Percentiles rank a stretch among this genome's conserved stretches.
Evolutionary conservation across 306 rosid species (phyloP).

Genomic region (Acacia crassicarpa): DNA sequence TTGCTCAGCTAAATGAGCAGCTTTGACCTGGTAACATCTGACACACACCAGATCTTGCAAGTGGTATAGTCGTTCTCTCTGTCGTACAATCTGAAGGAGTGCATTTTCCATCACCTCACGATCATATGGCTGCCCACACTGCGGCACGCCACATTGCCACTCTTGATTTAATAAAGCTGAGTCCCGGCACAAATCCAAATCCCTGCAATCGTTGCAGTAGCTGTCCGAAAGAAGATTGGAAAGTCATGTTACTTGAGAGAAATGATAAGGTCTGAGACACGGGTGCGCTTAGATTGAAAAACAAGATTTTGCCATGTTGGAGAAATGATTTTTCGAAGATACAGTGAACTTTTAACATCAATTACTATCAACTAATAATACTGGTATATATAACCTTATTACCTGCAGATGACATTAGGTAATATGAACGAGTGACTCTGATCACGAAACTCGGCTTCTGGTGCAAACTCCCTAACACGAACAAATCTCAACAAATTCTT

Average conservation of each 20-base stretch:
- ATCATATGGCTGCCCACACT: conserved; percentile 90
- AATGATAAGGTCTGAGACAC: not conserved
- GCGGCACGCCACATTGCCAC: conserved; percentile 86
- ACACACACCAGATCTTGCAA: conserved; percentile 75
- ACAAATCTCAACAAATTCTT: conserved; percentile 72
- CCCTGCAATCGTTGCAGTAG: conserved; percentile 89
- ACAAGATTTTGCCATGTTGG: not conserved
- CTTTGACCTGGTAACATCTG: conserved; percentile 77
- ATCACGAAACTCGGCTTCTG: conserved; percentile 77
- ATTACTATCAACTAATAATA: not conserved
- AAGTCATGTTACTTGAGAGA: conserved; percentile 1
- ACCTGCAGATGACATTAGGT: conserved; percentile 93
- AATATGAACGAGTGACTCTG: conserved; percentile 64
- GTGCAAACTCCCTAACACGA: conserved; percentile 85
- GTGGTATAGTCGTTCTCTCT: conserved; percentile 84
- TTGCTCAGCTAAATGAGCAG: conserved; percentile 82
- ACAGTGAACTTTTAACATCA: not conserved
- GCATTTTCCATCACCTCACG: conserved; percentile 79
- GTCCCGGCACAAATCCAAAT: conserved; percentile 83
- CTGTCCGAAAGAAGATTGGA: conserved; percentile 38
- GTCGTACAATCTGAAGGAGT: conserved; percentile 76
- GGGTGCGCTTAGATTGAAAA: not conserved
- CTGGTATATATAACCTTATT: conserved; percentile 1
- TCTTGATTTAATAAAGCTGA: conserved; percentile 58
- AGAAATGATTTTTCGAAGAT: not conserved